Evolutionary conservation across 805 yeast genomes (phyloP).

Genomic region (Phaffomyces antillensis): DNA sequence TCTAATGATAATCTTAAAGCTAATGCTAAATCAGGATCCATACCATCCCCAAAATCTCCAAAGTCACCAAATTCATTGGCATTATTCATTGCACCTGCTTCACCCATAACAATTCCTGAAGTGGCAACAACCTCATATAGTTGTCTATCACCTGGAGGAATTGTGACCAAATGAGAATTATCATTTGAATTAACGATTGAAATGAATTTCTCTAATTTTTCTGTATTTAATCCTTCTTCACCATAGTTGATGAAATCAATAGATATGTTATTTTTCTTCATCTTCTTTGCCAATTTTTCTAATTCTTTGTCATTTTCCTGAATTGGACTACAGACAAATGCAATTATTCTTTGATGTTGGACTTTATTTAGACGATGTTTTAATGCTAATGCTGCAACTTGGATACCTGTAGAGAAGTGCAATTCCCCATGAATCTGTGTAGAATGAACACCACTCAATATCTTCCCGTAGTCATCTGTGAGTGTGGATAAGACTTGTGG

Average conservation of each 20-base stretch:
- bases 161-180: conserved; percentile 73
- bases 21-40: conserved; percentile 96
- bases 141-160: conserved; percentile 82
- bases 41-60: conserved; percentile 68
- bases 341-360: conserved; percentile 84
- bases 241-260: conserved; percentile 90
- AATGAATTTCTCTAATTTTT: conserved; percentile 73
- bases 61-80: conserved; percentile 42
- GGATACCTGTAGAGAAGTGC: conserved; percentile 77
- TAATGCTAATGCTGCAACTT: conserved; percentile 88
- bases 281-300: conserved; percentile 77
- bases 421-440: conserved; percentile 60
- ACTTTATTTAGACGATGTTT: conserved; percentile 94
- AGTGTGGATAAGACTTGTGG: conserved; percentile 86
- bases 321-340: conserved; percentile 85
- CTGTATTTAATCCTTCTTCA: conserved; percentile 70
- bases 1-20: conserved; percentile 92
- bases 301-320: conserved; percentile 61
- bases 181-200: conserved; percentile 65
- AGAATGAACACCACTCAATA: conserved; percentile 77
- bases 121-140: conserved; percentile 75
- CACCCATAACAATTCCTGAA: conserved; percentile 66
- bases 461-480: conserved; percentile 80
- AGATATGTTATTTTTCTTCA: conserved; percentile 90
- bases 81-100: conserved; percentile 35